These are phyloP conservation scores for Cucumis melo DNA, from an alignment of 306 rosid species.

Conservation along the genomic window DNA sequence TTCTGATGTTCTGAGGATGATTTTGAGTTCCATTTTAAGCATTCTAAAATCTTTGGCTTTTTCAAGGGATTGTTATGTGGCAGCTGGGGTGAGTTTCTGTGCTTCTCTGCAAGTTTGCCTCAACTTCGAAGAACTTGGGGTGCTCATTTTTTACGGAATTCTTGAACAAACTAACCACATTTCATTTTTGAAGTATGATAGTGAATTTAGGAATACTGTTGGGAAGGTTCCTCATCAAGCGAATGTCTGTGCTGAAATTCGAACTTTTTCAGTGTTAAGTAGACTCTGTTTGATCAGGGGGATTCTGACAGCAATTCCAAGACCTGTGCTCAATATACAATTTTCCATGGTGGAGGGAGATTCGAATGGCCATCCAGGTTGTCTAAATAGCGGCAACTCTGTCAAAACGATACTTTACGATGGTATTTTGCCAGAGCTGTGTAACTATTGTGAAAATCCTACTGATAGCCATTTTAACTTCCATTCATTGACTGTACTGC, in stretches of 20 bases:
- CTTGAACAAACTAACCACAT: slow-evolving; percentile 23
- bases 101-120: slow-evolving; percentile 70
- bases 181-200: slow-evolving; percentile 12
- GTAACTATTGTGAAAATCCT: slow-evolving; percentile 76
- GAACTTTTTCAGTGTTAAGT: slow-evolving; percentile 44
- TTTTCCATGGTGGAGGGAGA: slow-evolving; percentile 15
- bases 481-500: slow-evolving; percentile 86
- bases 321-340: slow-evolving; percentile 57
- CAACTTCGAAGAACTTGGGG: slow-evolving; percentile 52
- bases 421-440: slow-evolving; percentile 87
- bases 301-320: slow-evolving; percentile 74
- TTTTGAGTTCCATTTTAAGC: slow-evolving; percentile 39
- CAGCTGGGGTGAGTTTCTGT: slow-evolving; percentile 82
- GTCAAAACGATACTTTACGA: slow-evolving; percentile 65
- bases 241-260: slow-evolving; percentile 33
- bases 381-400: slow-evolving; percentile 3
- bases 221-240: slow-evolving; percentile 48
- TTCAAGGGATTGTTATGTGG: slow-evolving; percentile 82
- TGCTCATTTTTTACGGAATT: slow-evolving; percentile 47
- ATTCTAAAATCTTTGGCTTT: slow-evolving; percentile 50
- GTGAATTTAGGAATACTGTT: slow-evolving; percentile 23
- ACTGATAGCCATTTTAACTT: slow-evolving; percentile 84
- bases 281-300: slow-evolving; percentile 85
- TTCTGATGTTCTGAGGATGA: slow-evolving; percentile 31
- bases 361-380: slow-evolving; percentile 18